Conservation (phyloP, 1,284 basidiomycete species). For the Boletellus sp. region DNA sequence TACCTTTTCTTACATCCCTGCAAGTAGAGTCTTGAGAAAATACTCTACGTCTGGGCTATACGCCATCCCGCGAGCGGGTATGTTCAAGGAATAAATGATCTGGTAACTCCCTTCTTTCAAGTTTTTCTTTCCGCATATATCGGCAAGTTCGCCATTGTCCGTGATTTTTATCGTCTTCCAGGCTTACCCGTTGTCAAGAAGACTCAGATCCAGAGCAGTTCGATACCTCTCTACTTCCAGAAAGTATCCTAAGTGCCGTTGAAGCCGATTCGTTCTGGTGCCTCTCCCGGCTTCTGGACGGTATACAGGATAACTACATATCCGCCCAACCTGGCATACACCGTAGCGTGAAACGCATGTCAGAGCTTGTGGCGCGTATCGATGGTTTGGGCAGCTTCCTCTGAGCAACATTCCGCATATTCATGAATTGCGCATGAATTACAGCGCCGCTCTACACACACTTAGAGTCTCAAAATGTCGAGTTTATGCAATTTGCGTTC, state of each 20-base stretch:
- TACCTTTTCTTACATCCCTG: constrained; percentile 20
- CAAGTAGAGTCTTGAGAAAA: constrained; percentile 80
- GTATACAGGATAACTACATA: constrained; percentile 97
- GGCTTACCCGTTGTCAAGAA: constrained; percentile 29
- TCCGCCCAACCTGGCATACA: constrained; percentile 93
- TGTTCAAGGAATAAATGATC: constrained; percentile 97
- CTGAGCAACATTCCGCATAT: neutral
- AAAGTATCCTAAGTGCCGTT: constrained; percentile 71
- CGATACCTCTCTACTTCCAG: constrained; percentile 74
- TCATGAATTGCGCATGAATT: neutral
- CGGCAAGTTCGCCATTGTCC: constrained; percentile 45
- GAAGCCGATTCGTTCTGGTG: constrained; percentile 99
- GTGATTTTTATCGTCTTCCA: constrained; percentile 1
- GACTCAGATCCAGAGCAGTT: constrained; percentile 87
- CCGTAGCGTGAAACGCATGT: constrained; percentile 87
- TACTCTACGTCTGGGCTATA: constrained; percentile 97
- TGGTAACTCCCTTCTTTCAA: constrained; percentile 93
- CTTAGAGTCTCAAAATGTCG: constrained; percentile 85
- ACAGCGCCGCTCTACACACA: constrained; percentile 79
- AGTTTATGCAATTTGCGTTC: constrained; percentile 99
- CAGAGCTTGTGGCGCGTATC: constrained; percentile 87
- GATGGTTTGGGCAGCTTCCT: constrained; percentile 54
- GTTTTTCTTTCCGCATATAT: constrained; percentile 91
- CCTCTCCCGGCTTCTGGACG: constrained; percentile 87
- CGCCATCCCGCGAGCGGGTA: constrained; percentile 95